Conservation (phyloP, 179 eudicot genomes). For the Beta lomatogona region DNA sequence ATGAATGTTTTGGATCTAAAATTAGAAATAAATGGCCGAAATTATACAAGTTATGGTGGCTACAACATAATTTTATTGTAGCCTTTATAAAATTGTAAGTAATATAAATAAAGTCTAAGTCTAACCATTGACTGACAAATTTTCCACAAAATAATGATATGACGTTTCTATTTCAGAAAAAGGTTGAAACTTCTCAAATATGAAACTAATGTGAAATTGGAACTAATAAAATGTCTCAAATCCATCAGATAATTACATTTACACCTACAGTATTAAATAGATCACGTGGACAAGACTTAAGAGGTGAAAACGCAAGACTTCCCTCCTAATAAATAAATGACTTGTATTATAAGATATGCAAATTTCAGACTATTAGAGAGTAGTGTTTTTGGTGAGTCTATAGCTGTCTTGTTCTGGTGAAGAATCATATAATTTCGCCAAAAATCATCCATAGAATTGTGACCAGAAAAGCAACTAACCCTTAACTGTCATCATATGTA, state of each 20-base stretch:
- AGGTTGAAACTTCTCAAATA: neutral
- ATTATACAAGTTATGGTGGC: too few species aligned
- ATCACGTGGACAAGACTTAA: constrained; percentile 14
- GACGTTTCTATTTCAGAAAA: too few species aligned
- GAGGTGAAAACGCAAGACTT: neutral
- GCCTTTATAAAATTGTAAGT: too few species aligned
- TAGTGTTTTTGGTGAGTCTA: neutral
- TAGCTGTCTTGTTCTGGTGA: neutral
- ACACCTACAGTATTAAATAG: neutral
- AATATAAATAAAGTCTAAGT: too few species aligned
- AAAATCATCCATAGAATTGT: neutral
- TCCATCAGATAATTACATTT: neutral
- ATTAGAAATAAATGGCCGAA: too few species aligned
- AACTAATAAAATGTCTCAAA: neutral
- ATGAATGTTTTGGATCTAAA: too few species aligned
- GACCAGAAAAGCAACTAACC: neutral
- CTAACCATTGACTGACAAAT: too few species aligned
- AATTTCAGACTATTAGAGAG: neutral
- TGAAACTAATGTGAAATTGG: neutral
- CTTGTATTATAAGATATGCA: neutral
- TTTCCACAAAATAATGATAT: too few species aligned
- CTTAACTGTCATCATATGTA: neutral
- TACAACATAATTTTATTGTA: too few species aligned
- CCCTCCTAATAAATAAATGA: neutral
- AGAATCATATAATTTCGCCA: neutral